Evolutionary conservation across 2,329 filamentous ascomycete species (phyloP), one percentile per base, ranked within the genome.

Genomic region (Cladosporium sphaerospermum): DNA sequence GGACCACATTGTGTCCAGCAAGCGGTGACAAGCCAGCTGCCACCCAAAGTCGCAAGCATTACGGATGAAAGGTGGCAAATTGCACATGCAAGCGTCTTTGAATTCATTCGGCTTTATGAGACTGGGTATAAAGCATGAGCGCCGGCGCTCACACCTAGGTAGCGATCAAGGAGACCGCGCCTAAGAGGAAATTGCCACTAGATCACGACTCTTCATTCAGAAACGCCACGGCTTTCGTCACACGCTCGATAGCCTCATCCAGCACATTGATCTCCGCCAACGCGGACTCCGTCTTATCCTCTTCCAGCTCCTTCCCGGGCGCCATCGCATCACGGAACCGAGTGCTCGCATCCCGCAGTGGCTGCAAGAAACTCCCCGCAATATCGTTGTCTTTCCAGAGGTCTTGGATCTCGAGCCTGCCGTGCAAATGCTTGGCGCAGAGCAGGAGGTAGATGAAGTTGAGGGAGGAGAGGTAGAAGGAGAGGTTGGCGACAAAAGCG

Each of bases 361-460:
- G 73, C 28, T 64, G 64, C 16, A 76, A 52, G 52, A 73, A 77
- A n/a, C 66, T 68, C 2, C 67, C 67, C 4, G 70, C 67, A n/a
- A 76, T 62, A 37, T 71, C 66, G 16, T 65, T 67, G 31, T 66
- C 66, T 10, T 59, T 65, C 57, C 74, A 71, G 40, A 77, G 50
- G n/a, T 70, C 67, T 4, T 62, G 63, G 2, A 83, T 71, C 33
- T 75, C 73, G 1, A 83, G 67, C 1, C 63, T 62, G 16, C 71
- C 62, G 32, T 77, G 74, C 1, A 82, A 66, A 13, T 72, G 68
- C 10, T 70, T 62, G 0, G 79, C 79, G 1, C 72, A 73, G 2
- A 81, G 67, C 1, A 83, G 68, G 0, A 83, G 65, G 60, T 79
- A 82, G 59, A 82, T 77, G n/a, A 84, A 75, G 57, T 78, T 83